These are phyloP conservation scores for Marasmius tenuissimus DNA, from an alignment of 1,284 basidiomycete genomes.

Conservation along the genomic window DNA sequence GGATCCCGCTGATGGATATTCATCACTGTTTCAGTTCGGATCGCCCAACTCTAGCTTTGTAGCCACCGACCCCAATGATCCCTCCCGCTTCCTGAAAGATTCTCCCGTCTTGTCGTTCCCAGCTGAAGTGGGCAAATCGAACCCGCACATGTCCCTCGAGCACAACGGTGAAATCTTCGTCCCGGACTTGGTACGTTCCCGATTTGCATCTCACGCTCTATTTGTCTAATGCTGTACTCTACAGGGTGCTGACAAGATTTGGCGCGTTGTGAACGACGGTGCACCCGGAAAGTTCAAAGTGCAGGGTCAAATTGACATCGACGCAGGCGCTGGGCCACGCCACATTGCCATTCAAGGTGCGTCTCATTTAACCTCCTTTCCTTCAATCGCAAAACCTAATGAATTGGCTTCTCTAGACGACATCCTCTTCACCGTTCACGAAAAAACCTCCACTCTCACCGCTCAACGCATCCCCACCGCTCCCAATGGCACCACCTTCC, in stretches of 20 bases:
- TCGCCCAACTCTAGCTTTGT: slow-evolving; percentile 53
- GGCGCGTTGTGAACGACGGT: slow-evolving; percentile 49
- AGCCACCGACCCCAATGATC: slow-evolving; percentile 40
- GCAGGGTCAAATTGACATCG: slow-evolving; percentile 57
- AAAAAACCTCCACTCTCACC: slow-evolving; percentile 48
- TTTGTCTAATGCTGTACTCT: neutral
- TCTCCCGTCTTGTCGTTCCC: slow-evolving; percentile 48
- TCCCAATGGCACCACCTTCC: slow-evolving; percentile 38
- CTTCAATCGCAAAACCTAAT: neutral
- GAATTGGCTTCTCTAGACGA: slow-evolving; percentile 31
- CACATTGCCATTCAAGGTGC: slow-evolving; percentile 48
- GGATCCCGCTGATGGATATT: neutral
- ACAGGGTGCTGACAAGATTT: slow-evolving; percentile 60
- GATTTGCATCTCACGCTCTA: neutral
- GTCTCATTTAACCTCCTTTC: slow-evolving; percentile 1
- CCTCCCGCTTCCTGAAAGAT: slow-evolving; percentile 41
- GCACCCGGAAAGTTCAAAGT: slow-evolving; percentile 47
- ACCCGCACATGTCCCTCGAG: slow-evolving; percentile 61
- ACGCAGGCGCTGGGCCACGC: slow-evolving; percentile 57
- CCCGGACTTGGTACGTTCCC: slow-evolving; percentile 48
- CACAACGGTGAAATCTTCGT: slow-evolving; percentile 51
- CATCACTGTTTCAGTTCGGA: slow-evolving; percentile 41
- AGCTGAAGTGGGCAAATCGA: slow-evolving; percentile 37
- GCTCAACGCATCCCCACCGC: slow-evolving; percentile 44
- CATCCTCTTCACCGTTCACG: slow-evolving; percentile 50